Evolutionary conservation across 2,329 filamentous ascomycete species (phyloP), one percentile per base, ranked within the genome.

Genomic region (Arthrobotrys entomopaga): DNA sequence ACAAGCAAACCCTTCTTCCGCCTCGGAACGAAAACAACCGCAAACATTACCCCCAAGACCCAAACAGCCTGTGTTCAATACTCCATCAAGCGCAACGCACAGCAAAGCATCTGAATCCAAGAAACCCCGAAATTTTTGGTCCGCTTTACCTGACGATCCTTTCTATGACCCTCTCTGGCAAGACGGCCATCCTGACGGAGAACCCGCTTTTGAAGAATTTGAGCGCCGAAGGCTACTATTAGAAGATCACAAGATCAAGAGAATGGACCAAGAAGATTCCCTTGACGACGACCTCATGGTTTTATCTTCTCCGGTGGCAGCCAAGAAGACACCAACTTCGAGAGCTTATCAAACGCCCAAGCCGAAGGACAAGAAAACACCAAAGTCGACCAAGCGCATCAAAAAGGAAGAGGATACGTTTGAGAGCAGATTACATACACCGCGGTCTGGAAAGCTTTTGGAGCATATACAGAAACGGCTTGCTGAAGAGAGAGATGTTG

Each of bases 161-260:
- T 79, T 79, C 67, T 79, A 77, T 49, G 66, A 76, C 8, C 75
- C 76, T 7, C 48, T 64, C 26, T 79, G 78, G 78, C 49, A 76
- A 26, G 78, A 78, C 50, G 65, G 67, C 38, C 78, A 79, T 38
- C 78, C 78, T 1, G 78, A 79, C 42, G 78, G 78, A 8, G 78
- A 78, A 26, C 78, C 78, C 13, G 48, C 16, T 1, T 65, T 70
- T 19, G 57, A 74, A 48, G 70, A 67, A 38, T 74, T 74, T 19
- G 63, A 74, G 15, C 56, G 64, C 22, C 38, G 63, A 8, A 57
- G 49, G 34, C 11, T 52, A n/a, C 16, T 74, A 22, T 48, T 74
- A 24, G 56, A 74, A 13, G 43, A 53, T 5, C 57, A 74, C 29
- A 50, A 64, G 6, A 26, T 38, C 8, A 57, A 57, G 22, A 29